Conservation (phyloP, 1,284 basidiomycete genomes). For the Rugosomyces carneus region DNA sequence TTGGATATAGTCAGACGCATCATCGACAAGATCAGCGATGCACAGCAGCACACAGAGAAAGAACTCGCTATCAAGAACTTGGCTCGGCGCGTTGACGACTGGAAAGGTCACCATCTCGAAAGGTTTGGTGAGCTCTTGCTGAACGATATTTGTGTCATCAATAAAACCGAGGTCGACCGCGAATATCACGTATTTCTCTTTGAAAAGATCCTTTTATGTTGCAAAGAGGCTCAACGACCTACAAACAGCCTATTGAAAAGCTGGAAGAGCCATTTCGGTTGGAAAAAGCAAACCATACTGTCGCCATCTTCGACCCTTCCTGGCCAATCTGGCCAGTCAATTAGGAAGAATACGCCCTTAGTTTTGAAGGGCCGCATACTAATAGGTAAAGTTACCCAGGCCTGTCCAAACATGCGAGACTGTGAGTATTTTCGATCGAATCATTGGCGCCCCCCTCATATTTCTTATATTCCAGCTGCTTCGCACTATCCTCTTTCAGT, state of each 20-base stretch:
- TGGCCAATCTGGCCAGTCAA: conserved; percentile 45
- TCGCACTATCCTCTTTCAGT: conserved; percentile 72
- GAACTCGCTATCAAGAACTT: conserved; percentile 84
- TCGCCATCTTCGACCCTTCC: conserved; percentile 33
- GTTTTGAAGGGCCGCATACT: conserved; percentile 97
- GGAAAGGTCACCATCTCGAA: conserved; percentile 96
- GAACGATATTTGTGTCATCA: conserved; percentile 93
- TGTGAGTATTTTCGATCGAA: conserved; percentile 40
- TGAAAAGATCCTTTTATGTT: conserved; percentile 98
- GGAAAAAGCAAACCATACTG: conserved; percentile 64
- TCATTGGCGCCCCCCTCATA: not conserved
- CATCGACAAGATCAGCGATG: conserved; percentile 95
- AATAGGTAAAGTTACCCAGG: conserved; percentile 88
- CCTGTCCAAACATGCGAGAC: conserved; percentile 48
- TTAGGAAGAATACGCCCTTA: conserved; percentile 75
- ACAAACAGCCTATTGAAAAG: conserved; percentile 52
- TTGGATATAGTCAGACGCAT: conserved; percentile 87
- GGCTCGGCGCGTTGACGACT: conserved; percentile 90
- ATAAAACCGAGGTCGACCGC: conserved; percentile 93
- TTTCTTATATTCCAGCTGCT: conserved; percentile 20
- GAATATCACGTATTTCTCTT: conserved; percentile 99
- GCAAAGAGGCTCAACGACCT: conserved; percentile 75
- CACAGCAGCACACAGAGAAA: conserved; percentile 84
- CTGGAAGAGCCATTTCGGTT: conserved; percentile 68
- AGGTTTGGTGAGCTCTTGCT: conserved; percentile 92